Base-by-base conservation (phyloP, 2,329 filamentous ascomycete species). In the Claviceps purpurea region DNA sequence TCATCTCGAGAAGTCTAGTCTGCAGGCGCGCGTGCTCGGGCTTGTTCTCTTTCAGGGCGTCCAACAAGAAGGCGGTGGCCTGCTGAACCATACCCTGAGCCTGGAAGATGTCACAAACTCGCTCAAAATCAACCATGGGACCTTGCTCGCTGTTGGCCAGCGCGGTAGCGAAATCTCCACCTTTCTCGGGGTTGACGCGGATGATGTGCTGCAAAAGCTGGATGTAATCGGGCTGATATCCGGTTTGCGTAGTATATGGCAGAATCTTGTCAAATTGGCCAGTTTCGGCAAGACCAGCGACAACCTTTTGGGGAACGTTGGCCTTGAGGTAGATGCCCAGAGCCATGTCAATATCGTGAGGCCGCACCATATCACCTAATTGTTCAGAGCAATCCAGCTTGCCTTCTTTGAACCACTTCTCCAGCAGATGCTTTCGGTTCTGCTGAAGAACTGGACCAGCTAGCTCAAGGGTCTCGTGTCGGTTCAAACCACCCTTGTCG, bases 11-110 rank as follows among this genome's bases (percentile, higher is more conserved):
- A 3, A 98, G 78, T 55, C 93, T 85, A 22, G 94, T 98, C 71
- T 98, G 93, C 41, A 98, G 77, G 59, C 91, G 84, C 41, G 84
- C 91, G 65, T 98, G 90, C 68, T 98, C 93, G 0, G 89, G 89
- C 61, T 84, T 85, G 73, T 98, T 96, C 60, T 93, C 89, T 68
- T 95, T 93, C 38, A 98, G 78, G 2, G 90, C 91, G 70, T 98
- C 93, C 26, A 98, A 79, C 50, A 98, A 73, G 79, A 98, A 98
- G n/a, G 91, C 90, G 2, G 94, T 98, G 7, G 91, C 91, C 69
- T 95, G 89, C 67, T 97, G 94, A 49, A 97, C 81, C 89, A 97
- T 93, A 62, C 89, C 90, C 69, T 98, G 93, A 10, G 90, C 90
- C 70, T 96, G 86, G 83, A 98, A 98, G 54, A 98, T 89, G 67